Percentiles rank a stretch among this genome's conserved stretches.
These are phyloP conservation scores for Asterionellopsis glacialis DNA, from an alignment of 108 stramenopile genomes.

Conservation along the genomic window DNA sequence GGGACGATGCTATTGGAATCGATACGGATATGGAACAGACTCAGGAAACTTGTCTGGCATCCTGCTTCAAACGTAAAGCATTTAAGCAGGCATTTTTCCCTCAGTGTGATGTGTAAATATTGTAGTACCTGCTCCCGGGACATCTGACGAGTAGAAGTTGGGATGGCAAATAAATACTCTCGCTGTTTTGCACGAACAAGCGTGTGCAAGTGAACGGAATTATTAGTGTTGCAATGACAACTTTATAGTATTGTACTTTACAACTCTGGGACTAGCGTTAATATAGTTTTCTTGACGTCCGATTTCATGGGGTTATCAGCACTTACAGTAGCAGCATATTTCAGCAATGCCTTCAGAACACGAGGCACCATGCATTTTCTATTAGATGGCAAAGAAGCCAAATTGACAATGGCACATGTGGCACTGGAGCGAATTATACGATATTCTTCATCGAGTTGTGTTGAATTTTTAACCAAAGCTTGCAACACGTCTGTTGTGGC, in stretches of 20 bases:
- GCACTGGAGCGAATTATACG: background rate
- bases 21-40: slow-evolving; percentile 77
- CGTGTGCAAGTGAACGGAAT: too few species aligned
- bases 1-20: slow-evolving; percentile 63
- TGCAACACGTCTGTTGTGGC: slow-evolving; percentile 10
- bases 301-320: slow-evolving; percentile 14
- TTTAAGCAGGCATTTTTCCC: slow-evolving; percentile 82
- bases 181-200: too few species aligned
- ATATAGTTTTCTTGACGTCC: slow-evolving; percentile 33
- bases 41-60: slow-evolving; percentile 70
- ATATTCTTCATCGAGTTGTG: background rate
- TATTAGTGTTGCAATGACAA: background rate
- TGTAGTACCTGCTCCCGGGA: too few species aligned
- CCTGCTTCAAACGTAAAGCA: slow-evolving; percentile 82
- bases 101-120: slow-evolving; percentile 56
- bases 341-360: slow-evolving; percentile 1
- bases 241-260: slow-evolving; percentile 2
- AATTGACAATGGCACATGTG: slow-evolving; percentile 4
- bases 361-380: slow-evolving; percentile 6
- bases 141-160: too few species aligned
- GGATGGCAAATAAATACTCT: too few species aligned
- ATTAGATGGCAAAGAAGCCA: slow-evolving; percentile 1
- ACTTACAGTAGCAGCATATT: background rate
- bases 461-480: slow-evolving; percentile 14
- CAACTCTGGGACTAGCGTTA: slow-evolving; percentile 33